Evolutionary conservation across 108 stramenopile genomes (phyloP).

Genomic region (Discostella stelligeroides): DNA sequence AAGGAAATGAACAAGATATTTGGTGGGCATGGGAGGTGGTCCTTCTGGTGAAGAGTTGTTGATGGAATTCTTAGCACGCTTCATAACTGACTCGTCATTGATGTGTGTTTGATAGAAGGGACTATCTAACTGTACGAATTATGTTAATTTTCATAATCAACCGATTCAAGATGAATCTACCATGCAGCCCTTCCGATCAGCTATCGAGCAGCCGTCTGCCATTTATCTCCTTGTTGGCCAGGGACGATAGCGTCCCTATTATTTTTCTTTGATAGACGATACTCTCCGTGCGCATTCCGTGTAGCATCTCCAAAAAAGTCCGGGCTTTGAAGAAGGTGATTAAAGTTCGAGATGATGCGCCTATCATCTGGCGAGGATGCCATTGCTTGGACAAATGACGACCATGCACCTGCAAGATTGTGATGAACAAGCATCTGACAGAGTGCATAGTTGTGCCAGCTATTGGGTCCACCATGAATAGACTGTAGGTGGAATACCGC

Average conservation of each 20-base stretch:
- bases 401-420: constrained; percentile 36
- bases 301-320: constrained; percentile 20
- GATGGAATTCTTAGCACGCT: neutral
- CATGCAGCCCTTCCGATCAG: too few species aligned
- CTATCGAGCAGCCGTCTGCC: too few species aligned
- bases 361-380: constrained; percentile 34
- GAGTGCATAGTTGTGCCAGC: constrained; percentile 53
- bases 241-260: too few species aligned
- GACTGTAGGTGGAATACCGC: constrained; percentile 48
- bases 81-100: too few species aligned
- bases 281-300: neutral
- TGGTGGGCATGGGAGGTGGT: neutral
- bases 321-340: constrained; percentile 39
- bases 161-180: too few species aligned
- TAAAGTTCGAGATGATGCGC: constrained; percentile 51
- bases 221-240: too few species aligned
- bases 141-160: neutral
- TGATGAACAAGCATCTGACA: constrained; percentile 52
- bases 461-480: constrained; percentile 26
- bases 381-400: constrained; percentile 43
- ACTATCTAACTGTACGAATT: neutral
- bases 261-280: neutral
- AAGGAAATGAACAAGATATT: constrained; percentile 36
- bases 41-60: neutral
- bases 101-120: neutral